Base-by-base conservation (phyloP, 1,284 basidiomycete species). In the Cryptococcus hybrid region DNA sequence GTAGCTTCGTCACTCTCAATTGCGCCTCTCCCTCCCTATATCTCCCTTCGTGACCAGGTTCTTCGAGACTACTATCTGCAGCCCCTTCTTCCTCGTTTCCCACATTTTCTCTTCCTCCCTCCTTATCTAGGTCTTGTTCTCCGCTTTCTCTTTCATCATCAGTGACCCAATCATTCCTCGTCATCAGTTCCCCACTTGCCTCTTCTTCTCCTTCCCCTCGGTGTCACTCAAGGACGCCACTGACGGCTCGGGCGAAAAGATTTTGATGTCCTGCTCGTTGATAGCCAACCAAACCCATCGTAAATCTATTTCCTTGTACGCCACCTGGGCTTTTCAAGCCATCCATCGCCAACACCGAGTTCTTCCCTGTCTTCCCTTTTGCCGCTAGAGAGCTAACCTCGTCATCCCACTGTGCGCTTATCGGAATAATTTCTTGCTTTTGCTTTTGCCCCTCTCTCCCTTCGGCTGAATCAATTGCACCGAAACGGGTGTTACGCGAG, bases 281-380 rank as follows among this genome's bases (percentile, higher is more conserved):
- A 51, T 51, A 18, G 36, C 59, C 2, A 62, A 44, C 72, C 72
- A 74, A 11, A 63, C 68, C 68, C 70, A 70, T 24, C 69, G 53
- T 2, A 63, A 45, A 13, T 68, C 54, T 11, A 66, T n/a, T 7
- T 64, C 58, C 30, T 49, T 52, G 12, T 55, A 55, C 12, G 47
- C 58, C 7, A 62, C 66, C 13, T 43, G 55, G 3, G 54, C 55
- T 47, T 58, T n/a, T 62, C 58, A n/a, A 35, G 35, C 58, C 58
- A 58, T 35, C 43, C 38, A 38, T 47, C 44, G 7, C 46, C 54
- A 7, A 15, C 40, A 7, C 38, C 46, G 13, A 24, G 38, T 37
- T 47, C 45, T 5, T 44, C 42, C 18, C 46, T 13, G 38, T 47
- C 38, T 7, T 39, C 30, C 7, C 45, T 6, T 2, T 30, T 13